A percentile compares a stretch with the other conserved stretches of the same genome.
Conservation (phyloP, 805 yeast species). For the Saccharomyces mikatae region DNA sequence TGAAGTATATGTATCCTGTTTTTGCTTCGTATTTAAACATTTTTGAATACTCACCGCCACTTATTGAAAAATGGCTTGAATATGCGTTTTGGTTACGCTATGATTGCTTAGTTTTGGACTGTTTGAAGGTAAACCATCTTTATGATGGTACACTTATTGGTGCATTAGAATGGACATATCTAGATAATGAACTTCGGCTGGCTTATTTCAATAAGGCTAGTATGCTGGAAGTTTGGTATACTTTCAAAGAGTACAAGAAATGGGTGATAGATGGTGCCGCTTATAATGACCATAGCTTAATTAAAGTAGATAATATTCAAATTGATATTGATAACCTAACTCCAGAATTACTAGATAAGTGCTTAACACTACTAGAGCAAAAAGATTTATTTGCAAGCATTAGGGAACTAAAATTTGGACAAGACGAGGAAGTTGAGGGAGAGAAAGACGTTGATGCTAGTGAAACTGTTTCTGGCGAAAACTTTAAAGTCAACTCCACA, state of each 20-base stretch:
- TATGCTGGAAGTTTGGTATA: conserved; percentile 25
- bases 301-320: conserved; percentile 10
- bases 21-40: conserved; percentile 17
- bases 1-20: conserved; percentile 7
- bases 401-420: conserved; percentile 10
- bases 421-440: conserved; percentile 7
- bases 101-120: conserved; percentile 26
- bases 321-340: conserved; percentile 10
- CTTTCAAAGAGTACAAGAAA: conserved; percentile 17
- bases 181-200: conserved; percentile 13
- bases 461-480: background rate
- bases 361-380: conserved; percentile 6
- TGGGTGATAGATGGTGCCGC: conserved; percentile 14
- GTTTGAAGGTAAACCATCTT: conserved; percentile 20
- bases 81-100: conserved; percentile 23
- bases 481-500: background rate
- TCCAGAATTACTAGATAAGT: conserved; percentile 2
- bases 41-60: conserved; percentile 19
- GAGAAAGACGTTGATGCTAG: background rate
- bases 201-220: conserved; percentile 18
- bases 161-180: conserved; percentile 18
- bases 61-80: conserved; percentile 20
- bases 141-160: conserved; percentile 19
- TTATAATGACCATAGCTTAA: conserved; percentile 3
- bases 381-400: conserved; percentile 7